Base-by-base conservation (phyloP, 2,329 filamentous ascomycete genomes). In the Penicillium sp. region DNA sequence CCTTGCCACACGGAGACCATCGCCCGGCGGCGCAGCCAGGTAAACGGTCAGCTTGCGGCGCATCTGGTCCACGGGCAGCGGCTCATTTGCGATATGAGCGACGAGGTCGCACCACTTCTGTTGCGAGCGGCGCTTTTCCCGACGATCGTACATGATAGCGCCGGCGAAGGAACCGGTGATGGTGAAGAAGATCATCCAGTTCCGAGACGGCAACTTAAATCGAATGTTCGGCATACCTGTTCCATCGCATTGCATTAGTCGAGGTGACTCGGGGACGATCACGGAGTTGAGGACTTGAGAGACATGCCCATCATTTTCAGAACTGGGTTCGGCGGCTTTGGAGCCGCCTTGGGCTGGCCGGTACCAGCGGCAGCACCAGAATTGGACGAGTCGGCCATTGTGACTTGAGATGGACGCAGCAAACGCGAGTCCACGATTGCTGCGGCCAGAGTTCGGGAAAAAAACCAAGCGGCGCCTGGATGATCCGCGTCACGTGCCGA, bases 161-260 rank as follows among this genome's bases (percentile, higher is more conserved):
- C 86, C 87, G 5, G 91, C 87, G 73, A 96, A 90, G 49, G 90
- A 86, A 55, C 88, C 88, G 11, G 89, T 89, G 57, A 98, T 76
- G 49, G 89, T 83, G 77, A 93, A 87, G 80, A 99, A 99, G 71
- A 99, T 97, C 79, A 95, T 87, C 95, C 95, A 99, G 76, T 98
- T 98, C 62, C 95, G 90, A 17, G 94, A 98, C 7, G 95, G 95
- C 17, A 99, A 86, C 76, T 88, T 92, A 68, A 88, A 84, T 60
- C 90, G 90, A 62, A 97, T 86, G 67, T 89, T 90, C 53, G 94
- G 94, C 59, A 99, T 81, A 58, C 94, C 94, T 89, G 58, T 59
- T 50, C 20, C 17, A 55, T 43, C 41, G 15, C 43, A 48, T 48
- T 22, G 17, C 39, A 47, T 69, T 62, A 69, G 65, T 57, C 25